Conservation (phyloP, 345 rosid species). For the Excoecaria agallocha region DNA sequence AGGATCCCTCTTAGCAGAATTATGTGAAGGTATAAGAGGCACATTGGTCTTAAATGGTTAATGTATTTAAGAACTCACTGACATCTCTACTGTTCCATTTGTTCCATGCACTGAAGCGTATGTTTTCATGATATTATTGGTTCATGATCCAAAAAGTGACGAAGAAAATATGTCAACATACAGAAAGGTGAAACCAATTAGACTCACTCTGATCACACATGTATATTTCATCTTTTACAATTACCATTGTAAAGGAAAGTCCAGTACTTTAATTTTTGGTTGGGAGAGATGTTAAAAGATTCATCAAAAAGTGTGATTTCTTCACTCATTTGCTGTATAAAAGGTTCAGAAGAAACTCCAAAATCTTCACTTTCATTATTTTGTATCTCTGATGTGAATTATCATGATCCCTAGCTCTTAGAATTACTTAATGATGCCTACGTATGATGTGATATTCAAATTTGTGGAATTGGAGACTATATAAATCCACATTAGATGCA, state of each 20-base stretch:
- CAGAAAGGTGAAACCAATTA: background rate
- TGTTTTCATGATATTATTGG: background rate
- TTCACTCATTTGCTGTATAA: background rate
- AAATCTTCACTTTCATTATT: background rate
- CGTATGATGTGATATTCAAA: no score
- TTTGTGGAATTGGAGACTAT: no score
- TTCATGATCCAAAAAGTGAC: background rate
- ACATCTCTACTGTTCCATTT: background rate
- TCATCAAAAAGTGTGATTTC: background rate
- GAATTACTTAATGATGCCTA: no score
- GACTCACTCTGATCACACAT: background rate
- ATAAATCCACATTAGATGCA: no score
- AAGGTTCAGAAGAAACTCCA: background rate
- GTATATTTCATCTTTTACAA: background rate
- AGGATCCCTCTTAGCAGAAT: conserved; percentile 60
- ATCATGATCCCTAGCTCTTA: no score
- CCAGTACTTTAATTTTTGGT: background rate
- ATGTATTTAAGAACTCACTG: background rate
- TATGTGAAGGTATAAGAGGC: conserved; percentile 23
- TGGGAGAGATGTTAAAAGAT: background rate
- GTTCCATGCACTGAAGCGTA: background rate
- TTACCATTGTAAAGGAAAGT: background rate
- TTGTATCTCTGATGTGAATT: no score
- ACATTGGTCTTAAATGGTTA: background rate
- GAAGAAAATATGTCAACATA: no score